phyloP scores from a whole-genome alignment of 2,329 filamentous ascomycete species.

The Peltaster fructicola region DNA sequence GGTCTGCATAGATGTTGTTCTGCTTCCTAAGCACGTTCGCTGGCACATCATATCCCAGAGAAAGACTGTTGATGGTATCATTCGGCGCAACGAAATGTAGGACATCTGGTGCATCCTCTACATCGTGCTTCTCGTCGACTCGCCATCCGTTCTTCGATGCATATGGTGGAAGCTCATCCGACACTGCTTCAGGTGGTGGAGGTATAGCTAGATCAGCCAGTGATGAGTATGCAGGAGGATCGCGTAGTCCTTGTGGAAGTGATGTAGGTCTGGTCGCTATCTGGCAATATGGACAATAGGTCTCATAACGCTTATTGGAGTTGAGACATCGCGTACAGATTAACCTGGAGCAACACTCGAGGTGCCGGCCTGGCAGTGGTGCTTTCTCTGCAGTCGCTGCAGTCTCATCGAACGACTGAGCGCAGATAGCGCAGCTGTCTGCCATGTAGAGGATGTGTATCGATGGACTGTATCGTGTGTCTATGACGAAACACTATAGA shows the following conservation, averaged over 20 bases:
- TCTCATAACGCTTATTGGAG: slow-evolving; percentile 50
- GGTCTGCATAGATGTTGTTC: slow-evolving; percentile 56
- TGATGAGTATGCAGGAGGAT: slow-evolving; percentile 47
- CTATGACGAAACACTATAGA: no score
- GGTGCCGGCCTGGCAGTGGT: slow-evolving; percentile 38
- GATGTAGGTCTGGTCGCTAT: slow-evolving; percentile 43
- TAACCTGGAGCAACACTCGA: slow-evolving; percentile 51
- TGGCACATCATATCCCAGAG: slow-evolving; percentile 54
- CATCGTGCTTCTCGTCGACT: slow-evolving; percentile 16
- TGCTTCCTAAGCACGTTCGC: slow-evolving; percentile 41
- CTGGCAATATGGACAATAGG: slow-evolving; percentile 60
- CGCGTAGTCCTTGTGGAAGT: slow-evolving; percentile 45
- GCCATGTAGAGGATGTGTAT: slow-evolving; percentile 6
- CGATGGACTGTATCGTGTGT: no score
- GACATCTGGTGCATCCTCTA: slow-evolving; percentile 39
- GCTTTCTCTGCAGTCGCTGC: slow-evolving; percentile 36
- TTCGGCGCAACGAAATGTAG: slow-evolving; percentile 58
- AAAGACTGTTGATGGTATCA: slow-evolving; percentile 51
- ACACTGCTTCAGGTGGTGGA: slow-evolving; percentile 19
- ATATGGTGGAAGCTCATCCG: slow-evolving; percentile 29
- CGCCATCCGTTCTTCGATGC: slow-evolving; percentile 8
- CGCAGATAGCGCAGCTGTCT: slow-evolving; percentile 17
- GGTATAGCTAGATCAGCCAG: slow-evolving; percentile 8
- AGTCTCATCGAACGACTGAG: slow-evolving; percentile 12
- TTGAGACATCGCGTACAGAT: slow-evolving; percentile 57